Base-by-base conservation (phyloP, 768 basidiomycete species). In the Goffeauzyma gilvescens region DNA sequence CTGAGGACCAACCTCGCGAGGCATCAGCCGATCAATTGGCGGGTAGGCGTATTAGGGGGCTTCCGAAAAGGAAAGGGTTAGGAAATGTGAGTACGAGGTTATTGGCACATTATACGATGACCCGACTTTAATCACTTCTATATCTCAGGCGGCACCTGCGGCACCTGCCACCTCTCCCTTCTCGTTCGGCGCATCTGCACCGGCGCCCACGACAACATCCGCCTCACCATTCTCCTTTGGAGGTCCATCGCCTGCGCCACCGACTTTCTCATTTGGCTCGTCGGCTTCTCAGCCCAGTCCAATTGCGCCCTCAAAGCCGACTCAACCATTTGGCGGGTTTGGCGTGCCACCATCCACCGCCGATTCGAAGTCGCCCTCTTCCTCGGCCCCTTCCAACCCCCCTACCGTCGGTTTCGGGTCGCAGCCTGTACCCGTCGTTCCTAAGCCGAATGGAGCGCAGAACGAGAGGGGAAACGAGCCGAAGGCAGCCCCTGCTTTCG, bases 401-500 rank as follows among this genome's bases (percentile, higher is more conserved):
- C 17, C 41, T n/a, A 35, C 48, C n/a, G 38, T 46, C n/a, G 10
- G 44, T 14, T 5, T n/a, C n/a, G n/a, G n/a, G n/a, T n/a, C n/a
- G n/a, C n/a, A n/a, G n/a, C n/a, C n/a, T n/a, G n/a, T n/a, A n/a
- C n/a, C n/a, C n/a, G n/a, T n/a, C n/a, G n/a, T n/a, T n/a, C n/a
- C n/a, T n/a, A n/a, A n/a, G n/a, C n/a, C n/a, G n/a, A n/a, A n/a
- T n/a, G n/a, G n/a, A n/a, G n/a, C n/a, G n/a, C n/a, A n/a, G n/a
- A n/a, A n/a, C n/a, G n/a, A n/a, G n/a, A n/a, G n/a, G n/a, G n/a
- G n/a, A n/a, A n/a, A n/a, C n/a, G n/a, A n/a, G n/a, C n/a, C 52
- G 2, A 54, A 51, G 4, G 55, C 58, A 6, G 33, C 17, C 8
- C 7, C 33, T 14, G 33, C 33, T 7, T 57, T 57, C 20, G 48